Conservation (phyloP, 1,284 basidiomycete genomes). For the Puccinia novopanici region DNA sequence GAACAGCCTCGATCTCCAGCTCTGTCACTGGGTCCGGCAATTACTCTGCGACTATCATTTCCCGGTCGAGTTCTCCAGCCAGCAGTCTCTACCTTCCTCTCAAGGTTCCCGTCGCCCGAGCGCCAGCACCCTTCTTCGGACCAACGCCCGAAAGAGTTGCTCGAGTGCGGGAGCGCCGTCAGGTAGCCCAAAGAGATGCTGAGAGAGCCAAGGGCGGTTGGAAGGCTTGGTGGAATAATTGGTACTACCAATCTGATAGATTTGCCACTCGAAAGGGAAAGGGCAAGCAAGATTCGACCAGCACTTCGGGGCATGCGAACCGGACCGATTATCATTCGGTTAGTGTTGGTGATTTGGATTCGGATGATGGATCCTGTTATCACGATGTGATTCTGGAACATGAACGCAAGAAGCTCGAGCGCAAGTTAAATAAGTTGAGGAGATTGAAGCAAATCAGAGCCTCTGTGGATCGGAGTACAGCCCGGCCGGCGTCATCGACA, state of each 20-base stretch:
- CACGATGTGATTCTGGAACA: constrained; percentile 47
- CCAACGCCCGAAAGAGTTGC: constrained; percentile 42
- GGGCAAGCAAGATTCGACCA: neutral
- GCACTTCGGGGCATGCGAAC: neutral
- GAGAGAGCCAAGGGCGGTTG: constrained; percentile 45
- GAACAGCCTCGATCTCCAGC: constrained; percentile 19
- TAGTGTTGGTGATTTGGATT: constrained; percentile 1
- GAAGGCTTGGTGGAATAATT: constrained; percentile 50
- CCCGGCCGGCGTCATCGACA: neutral
- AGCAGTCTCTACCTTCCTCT: constrained; percentile 43
- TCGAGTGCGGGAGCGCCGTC: constrained; percentile 31
- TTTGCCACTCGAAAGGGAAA: constrained; percentile 30
- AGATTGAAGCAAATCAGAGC: neutral
- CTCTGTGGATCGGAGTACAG: neutral
- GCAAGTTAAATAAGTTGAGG: constrained; percentile 34
- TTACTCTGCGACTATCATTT: constrained; percentile 24
- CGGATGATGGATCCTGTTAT: constrained; percentile 48
- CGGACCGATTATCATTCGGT: neutral
- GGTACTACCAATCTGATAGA: constrained; percentile 47
- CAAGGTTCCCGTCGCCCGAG: constrained; percentile 34
- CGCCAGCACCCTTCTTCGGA: constrained; percentile 47
- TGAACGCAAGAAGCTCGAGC: constrained; percentile 43
- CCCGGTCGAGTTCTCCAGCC: constrained; percentile 40
- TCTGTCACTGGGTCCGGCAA: constrained; percentile 18
- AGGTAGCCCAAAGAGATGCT: constrained; percentile 44